Percentiles rank a stretch among this genome's conserved stretches.
Evolutionary conservation across 2,329 filamentous ascomycete species (phyloP).

Genomic region (Beauveria asiatica): DNA sequence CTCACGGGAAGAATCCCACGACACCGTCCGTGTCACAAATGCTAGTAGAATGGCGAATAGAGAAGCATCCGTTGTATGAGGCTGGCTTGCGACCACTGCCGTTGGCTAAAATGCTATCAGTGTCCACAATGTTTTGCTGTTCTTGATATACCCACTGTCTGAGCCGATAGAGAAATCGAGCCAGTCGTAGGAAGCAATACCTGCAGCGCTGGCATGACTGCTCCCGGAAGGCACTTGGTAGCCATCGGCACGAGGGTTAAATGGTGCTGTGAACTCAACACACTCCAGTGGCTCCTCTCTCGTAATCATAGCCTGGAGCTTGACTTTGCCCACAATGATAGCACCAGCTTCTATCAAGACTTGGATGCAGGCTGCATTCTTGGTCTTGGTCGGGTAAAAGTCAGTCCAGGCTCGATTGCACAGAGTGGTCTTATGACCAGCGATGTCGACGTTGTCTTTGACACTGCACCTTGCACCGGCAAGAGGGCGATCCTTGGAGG

Average conservation of each 20-base stretch:
- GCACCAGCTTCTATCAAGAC: slow-evolving; percentile 11
- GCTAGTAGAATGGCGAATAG: neutral
- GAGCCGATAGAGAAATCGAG: slow-evolving; percentile 9
- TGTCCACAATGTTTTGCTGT: slow-evolving; percentile 11
- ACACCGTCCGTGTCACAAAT: neutral
- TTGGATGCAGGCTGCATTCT: slow-evolving; percentile 7
- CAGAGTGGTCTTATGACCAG: slow-evolving; percentile 13
- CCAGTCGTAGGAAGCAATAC: slow-evolving; percentile 12
- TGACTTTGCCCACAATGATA: slow-evolving; percentile 13
- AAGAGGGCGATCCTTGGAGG: neutral
- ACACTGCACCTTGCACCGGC: slow-evolving; percentile 13
- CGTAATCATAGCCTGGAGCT: slow-evolving; percentile 13
- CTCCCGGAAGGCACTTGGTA: slow-evolving; percentile 13
- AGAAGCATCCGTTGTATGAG: neutral
- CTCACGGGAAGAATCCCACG: neutral
- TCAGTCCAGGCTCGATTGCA: slow-evolving; percentile 13
- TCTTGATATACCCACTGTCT: slow-evolving; percentile 9
- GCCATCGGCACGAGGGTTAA: slow-evolving; percentile 14
- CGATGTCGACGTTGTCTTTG: slow-evolving; percentile 15
- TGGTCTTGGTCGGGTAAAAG: neutral
- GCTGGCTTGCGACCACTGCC: slow-evolving; percentile 9
- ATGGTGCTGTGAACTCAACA: slow-evolving; percentile 13
- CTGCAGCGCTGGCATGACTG: slow-evolving; percentile 11
- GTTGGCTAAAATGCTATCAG: slow-evolving; percentile 7
- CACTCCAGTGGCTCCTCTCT: slow-evolving; percentile 13